Evolutionary conservation across 176 grass and related monocot genomes (phyloP), one percentile per base, ranked within the genome.

Genomic region (Musa acuminata): DNA sequence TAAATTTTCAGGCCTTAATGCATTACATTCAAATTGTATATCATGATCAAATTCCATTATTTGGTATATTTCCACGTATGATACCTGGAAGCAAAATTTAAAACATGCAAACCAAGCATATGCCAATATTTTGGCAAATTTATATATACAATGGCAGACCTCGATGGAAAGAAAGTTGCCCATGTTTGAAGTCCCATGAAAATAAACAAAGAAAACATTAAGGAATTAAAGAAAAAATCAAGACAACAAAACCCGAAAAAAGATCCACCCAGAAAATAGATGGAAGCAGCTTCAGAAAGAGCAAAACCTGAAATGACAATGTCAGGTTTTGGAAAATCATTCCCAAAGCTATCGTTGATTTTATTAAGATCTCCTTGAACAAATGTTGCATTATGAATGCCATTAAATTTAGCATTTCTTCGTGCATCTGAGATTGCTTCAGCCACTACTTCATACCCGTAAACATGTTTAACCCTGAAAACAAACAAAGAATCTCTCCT

Each of bases 311-410:
- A 89, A 87, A 94, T 99, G 50, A 99, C 87, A 75, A 94, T 82
- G 72, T 99, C 95, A 55, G 90, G 86, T 70, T 82, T 85, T 53
- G 95, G 90, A 76, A 99, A 99, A 49, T 94, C 90, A 84, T 89
- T 89, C 13, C 88, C 90, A 25, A 99, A 99, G 77, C 72, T 89
- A 60, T 87, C 83, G 14, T 69, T 91, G 65, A 94, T 94, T 94
- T 91, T 99, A 81, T 99, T 94, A 64, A 94, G 88, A 77, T 94
- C 95, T 70, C 95, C 95, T 73, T 91, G 86, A 75, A 99, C 72
- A 91, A 94, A 99, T 71, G 95, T 94, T 73, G 88, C 87, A 87
- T 99, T 94, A 76, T 68, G 69, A 53, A 91, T 91, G 75, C 76
- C 82, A 83, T 94, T 99, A 69, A 91, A 77, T 66, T 87, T 69